Conservation (phyloP, 2,329 filamentous ascomycete species). For the Aspergillus sp. region DNA sequence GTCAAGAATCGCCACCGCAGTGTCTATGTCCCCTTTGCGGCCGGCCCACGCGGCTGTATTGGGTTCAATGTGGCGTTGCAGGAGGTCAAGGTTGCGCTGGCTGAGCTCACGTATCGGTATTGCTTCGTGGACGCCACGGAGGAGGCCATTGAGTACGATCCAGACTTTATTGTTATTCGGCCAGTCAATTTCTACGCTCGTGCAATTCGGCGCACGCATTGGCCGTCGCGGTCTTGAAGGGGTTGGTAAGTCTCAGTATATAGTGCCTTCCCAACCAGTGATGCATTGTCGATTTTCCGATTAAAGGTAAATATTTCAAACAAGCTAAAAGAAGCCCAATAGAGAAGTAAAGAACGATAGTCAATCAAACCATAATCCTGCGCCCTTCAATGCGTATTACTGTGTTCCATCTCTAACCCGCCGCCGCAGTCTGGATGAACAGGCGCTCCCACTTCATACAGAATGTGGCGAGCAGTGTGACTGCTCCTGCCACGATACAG, state of each 20-base stretch:
- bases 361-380: too few species aligned
- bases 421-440: background rate
- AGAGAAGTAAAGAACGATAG: too few species aligned
- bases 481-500: background rate
- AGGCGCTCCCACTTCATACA: background rate
- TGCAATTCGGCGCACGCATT: constrained; percentile 9
- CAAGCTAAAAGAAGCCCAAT: too few species aligned
- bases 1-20: constrained; percentile 54
- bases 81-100: constrained; percentile 57
- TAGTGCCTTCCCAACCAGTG: too few species aligned
- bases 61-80: constrained; percentile 65
- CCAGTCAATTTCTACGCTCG: constrained; percentile 26
- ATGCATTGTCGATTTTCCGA: too few species aligned
- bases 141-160: constrained; percentile 42
- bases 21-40: constrained; percentile 60
- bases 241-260: too few species aligned
- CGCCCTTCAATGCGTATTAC: too few species aligned
- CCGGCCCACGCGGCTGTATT: constrained; percentile 59
- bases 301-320: too few species aligned
- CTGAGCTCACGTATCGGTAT: constrained; percentile 60
- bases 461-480: background rate
- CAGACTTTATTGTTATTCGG: constrained; percentile 29
- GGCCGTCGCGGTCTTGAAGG: too few species aligned
- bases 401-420: background rate
- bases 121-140: constrained; percentile 50